These are phyloP conservation scores for Fusarium sp. DNA, from an alignment of 2,329 filamentous ascomycete species.

Conservation along the genomic window DNA sequence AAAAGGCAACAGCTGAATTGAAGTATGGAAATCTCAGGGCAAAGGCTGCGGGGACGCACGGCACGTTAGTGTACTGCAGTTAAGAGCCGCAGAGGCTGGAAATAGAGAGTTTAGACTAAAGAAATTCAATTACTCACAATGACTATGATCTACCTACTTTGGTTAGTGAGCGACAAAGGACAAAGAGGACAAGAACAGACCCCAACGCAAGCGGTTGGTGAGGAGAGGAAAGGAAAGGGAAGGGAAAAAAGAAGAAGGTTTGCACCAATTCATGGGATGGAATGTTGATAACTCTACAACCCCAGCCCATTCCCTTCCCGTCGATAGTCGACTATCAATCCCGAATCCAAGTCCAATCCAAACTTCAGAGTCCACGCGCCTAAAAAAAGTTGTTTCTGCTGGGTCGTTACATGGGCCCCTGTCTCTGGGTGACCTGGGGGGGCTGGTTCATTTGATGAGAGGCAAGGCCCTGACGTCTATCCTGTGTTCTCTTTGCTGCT, in stretches of 20 bases:
- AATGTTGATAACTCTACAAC: conserved; percentile 37
- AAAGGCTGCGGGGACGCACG: conserved; percentile 34
- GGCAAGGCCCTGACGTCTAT: conserved; percentile 38
- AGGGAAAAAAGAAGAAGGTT: conserved; percentile 31
- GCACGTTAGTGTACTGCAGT: conserved; percentile 17
- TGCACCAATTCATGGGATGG: conserved; percentile 28
- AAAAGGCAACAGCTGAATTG: conserved; percentile 25
- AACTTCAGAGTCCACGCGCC: conserved; percentile 4
- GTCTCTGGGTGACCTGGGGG: conserved; percentile 39
- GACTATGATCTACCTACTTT: conserved; percentile 21
- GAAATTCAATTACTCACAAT: conserved; percentile 22
- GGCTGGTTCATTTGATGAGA: conserved; percentile 37
- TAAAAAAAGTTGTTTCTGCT: conserved; percentile 37
- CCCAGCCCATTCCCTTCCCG: conserved; percentile 34
- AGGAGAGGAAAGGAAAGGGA: not conserved
- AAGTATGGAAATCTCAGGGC: conserved; percentile 16
- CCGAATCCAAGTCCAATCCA: not conserved
- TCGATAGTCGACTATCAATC: conserved; percentile 10
- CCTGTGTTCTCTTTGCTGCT: conserved; percentile 14
- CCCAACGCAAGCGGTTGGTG: conserved; percentile 30
- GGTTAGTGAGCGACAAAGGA: conserved; percentile 30
- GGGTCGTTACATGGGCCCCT: conserved; percentile 39
- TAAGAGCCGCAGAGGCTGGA: conserved; percentile 15
- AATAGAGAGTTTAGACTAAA: conserved; percentile 5
- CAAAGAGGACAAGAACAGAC: conserved; percentile 9